Conservation (phyloP, 2,329 filamentous ascomycete genomes). For the Madurella fahalii region DNA sequence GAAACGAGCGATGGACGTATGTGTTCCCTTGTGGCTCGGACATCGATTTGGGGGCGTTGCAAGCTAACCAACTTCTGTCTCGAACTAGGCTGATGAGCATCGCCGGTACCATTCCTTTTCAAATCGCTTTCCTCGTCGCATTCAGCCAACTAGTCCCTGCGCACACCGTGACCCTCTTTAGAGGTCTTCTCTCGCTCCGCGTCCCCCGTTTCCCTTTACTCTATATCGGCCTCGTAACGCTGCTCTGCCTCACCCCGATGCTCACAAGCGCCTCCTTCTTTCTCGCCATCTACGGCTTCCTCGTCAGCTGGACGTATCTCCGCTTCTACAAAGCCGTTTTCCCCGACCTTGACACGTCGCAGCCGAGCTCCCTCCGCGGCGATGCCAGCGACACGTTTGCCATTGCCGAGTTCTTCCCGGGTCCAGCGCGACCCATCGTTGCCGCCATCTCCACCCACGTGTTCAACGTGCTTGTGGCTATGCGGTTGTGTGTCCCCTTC, state of each 20-base stretch:
- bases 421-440: constrained; percentile 72
- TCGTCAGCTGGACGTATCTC: constrained; percentile 91
- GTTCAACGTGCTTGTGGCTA: constrained; percentile 68
- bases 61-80: constrained; percentile 1
- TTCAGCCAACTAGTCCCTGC: constrained; percentile 97
- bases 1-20: constrained; percentile 65
- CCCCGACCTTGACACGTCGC: constrained; percentile 61
- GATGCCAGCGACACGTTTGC: constrained; percentile 96
- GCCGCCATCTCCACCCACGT: constrained; percentile 68
- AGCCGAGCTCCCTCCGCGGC: constrained; percentile 65
- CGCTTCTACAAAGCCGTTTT: constrained; percentile 85
- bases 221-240: constrained; percentile 69
- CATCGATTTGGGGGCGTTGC: constrained; percentile 7
- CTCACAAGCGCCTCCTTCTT: constrained; percentile 70
- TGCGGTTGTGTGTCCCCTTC: constrained; percentile 81
- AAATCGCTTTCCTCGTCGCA: constrained; percentile 90
- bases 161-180: constrained; percentile 92
- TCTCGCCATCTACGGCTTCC: constrained; percentile 74
- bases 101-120: constrained; percentile 81
- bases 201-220: constrained; percentile 70
- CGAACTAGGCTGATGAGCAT: constrained; percentile 72
- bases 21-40: constrained; percentile 13
- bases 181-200: constrained; percentile 81
- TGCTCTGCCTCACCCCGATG: constrained; percentile 55
- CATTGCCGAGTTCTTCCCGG: constrained; percentile 93